Evolutionary conservation across 306 rosid genomes (phyloP), one percentile per base, ranked within the genome.

Genomic region (Urtica urens): DNA sequence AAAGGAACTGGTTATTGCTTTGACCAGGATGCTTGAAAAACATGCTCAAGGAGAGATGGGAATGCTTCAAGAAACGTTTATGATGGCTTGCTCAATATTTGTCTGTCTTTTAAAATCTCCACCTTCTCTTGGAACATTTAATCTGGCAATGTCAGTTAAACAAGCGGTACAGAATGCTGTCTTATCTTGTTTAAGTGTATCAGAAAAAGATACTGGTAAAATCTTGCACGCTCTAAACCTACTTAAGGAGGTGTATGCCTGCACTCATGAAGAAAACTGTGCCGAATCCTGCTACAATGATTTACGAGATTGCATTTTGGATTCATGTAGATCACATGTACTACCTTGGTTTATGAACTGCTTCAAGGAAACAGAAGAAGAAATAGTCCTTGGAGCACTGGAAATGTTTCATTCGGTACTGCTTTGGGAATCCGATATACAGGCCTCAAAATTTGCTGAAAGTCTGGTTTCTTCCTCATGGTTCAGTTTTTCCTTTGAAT

Each of bases 401-500:
- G 95, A 90, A 71, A 71, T 66, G 54, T 84, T 81, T 60, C 87
- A 81, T 71, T 77, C 68, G 1, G 64, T 84, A 50, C 62, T 90
- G 69, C 78, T 83, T 57, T 74, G 62, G 57, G 76, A 75, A 25
- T 55, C 68, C 39, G 53, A 74, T 40, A 64, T 18, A 70, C 63
- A 55, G 59, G 49, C 64, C 47, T 41, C 39, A 13, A 77, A 72
- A 59, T 74, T 81, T 44, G 87, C 81, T 2, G 62, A 75, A 63
- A 46, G 66, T 7, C 55, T 90, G 62, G 78, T 73, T 61, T 79
- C 85, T 13, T 55, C 65, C 45, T 58, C 76, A 58, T 90, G 97
- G 94, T 84, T 90, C 73, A 75, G 82, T 66, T 75, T 90, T 56
- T 84, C 94, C 11, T 84, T 68, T 64, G 95, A 80, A 66, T 90